Evolutionary conservation across 2,329 filamentous ascomycete genomes (phyloP).

Genomic region (Drechmeria coniospora): DNA sequence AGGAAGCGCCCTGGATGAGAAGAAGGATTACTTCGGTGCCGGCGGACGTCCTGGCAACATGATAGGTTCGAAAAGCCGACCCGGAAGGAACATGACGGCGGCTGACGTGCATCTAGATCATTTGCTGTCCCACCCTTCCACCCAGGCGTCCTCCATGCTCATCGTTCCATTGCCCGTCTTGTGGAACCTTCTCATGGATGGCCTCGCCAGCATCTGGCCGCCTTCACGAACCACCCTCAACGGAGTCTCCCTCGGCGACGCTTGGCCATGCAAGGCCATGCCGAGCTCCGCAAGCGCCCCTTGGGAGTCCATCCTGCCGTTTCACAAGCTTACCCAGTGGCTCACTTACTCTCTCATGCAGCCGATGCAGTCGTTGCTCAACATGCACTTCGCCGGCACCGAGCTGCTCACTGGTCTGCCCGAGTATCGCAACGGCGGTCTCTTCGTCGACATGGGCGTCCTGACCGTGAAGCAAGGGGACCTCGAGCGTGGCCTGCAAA

Average conservation of each 20-base stretch:
- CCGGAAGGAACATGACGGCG: background rate
- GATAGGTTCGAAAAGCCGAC: constrained; percentile 47
- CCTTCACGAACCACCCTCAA: constrained; percentile 73
- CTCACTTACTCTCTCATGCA: constrained; percentile 88
- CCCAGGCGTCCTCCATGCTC: constrained; percentile 74
- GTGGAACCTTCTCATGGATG: constrained; percentile 83
- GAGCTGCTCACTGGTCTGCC: constrained; percentile 77
- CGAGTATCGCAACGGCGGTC: constrained; percentile 82
- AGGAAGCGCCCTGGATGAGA: constrained; percentile 55
- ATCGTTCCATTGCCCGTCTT: constrained; percentile 77
- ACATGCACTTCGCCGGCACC: constrained; percentile 65
- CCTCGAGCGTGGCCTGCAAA: constrained; percentile 50
- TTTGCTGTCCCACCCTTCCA: constrained; percentile 80
- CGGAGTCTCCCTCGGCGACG: constrained; percentile 76
- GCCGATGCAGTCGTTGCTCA: constrained; percentile 68
- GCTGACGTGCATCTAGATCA: constrained; percentile 48
- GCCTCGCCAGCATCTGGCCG: constrained; percentile 79
- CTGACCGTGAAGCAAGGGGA: constrained; percentile 60
- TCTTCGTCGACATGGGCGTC: constrained; percentile 74
- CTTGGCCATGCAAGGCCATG: constrained; percentile 81
- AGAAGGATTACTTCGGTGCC: constrained; percentile 69
- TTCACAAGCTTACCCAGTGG: constrained; percentile 93
- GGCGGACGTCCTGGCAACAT: constrained; percentile 84
- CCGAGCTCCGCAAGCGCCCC: constrained; percentile 38
- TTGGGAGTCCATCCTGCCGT: constrained; percentile 73